Evolutionary conservation across 257 asterid genomes (phyloP).

Genomic region (Echium plantagineum): DNA sequence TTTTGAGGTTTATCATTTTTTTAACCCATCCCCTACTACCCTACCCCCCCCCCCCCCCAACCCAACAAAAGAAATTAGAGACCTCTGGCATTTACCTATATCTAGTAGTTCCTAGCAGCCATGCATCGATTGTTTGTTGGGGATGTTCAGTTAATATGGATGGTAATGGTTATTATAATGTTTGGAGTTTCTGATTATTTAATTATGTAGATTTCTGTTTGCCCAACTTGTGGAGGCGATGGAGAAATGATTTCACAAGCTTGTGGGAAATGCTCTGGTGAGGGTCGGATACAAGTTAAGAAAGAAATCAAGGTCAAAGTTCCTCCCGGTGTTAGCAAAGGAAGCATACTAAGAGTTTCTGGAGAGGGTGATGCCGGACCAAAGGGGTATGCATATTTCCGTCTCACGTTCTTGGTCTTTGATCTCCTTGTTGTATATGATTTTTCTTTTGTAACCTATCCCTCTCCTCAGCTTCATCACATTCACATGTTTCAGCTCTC

Average conservation of each 20-base stretch:
- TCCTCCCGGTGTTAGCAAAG: constrained; percentile 98
- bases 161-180: neutral
- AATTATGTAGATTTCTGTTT: constrained; percentile 61
- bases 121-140: no score
- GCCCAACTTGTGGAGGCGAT: constrained; percentile 95
- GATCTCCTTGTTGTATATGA: neutral
- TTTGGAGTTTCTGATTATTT: neutral
- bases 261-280: constrained; percentile 96
- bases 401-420: neutral
- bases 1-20: no score
- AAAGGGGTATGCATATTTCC: constrained; percentile 54
- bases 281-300: constrained; percentile 72
- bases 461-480: neutral
- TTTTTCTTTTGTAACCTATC: constrained; percentile 6
- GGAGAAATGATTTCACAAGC: constrained; percentile 94
- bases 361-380: constrained; percentile 99
- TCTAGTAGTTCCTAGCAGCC: no score
- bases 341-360: constrained; percentile 93
- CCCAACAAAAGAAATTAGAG: no score
- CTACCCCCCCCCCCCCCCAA: no score
- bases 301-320: constrained; percentile 91
- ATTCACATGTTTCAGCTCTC: no score
- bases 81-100: no score
- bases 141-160: neutral
- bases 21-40: no score